Evolutionary conservation across 1,284 basidiomycete genomes (phyloP).

Genomic region (Amylostereum areolatum): DNA sequence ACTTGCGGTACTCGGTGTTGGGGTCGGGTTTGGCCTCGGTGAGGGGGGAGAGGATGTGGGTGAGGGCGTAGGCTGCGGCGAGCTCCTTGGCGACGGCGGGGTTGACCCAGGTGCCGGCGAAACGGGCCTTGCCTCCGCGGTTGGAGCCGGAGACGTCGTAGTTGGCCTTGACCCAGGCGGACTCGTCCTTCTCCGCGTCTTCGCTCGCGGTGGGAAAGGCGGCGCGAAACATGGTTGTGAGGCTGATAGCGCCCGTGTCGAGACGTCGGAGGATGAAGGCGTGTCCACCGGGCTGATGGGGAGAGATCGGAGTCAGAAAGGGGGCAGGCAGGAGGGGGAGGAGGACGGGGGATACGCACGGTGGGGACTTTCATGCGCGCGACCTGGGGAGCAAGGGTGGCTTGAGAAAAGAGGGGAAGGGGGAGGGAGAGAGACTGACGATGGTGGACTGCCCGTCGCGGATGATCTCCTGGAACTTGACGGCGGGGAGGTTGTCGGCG

Average conservation of each 20-base stretch:
- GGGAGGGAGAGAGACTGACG: slow-evolving; percentile 29
- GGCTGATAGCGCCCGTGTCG: slow-evolving; percentile 92
- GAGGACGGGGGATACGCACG: slow-evolving; percentile 37
- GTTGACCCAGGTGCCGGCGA: slow-evolving; percentile 89
- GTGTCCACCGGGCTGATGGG: slow-evolving; percentile 59
- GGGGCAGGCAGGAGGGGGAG: slow-evolving; percentile 5
- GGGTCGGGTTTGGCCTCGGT: slow-evolving; percentile 77
- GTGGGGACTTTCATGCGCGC: slow-evolving; percentile 94
- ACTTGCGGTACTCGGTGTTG: slow-evolving; percentile 67
- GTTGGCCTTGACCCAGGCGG: slow-evolving; percentile 78
- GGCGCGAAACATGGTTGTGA: slow-evolving; percentile 98
- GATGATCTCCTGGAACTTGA: slow-evolving; percentile 70
- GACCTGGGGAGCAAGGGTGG: slow-evolving; percentile 38
- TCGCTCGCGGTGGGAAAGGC: slow-evolving; percentile 87
- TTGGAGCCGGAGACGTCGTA: slow-evolving; percentile 82
- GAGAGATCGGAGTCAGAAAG: slow-evolving; percentile 23
- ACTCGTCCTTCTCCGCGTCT: slow-evolving; percentile 77
- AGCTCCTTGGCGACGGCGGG: slow-evolving; percentile 65
- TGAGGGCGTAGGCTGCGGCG: slow-evolving; percentile 55
- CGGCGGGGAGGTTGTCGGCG: slow-evolving; percentile 34
- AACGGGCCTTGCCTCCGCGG: slow-evolving; percentile 69
- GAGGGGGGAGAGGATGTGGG: slow-evolving; percentile 57
- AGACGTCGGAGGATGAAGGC: slow-evolving; percentile 95
- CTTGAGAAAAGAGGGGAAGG: slow-evolving; percentile 8
- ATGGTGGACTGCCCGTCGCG: slow-evolving; percentile 62